Percentiles rank a stretch among this genome's conserved stretches.
Conservation (phyloP, 352 stramenopile species). For the Lagenidium giganteum region DNA sequence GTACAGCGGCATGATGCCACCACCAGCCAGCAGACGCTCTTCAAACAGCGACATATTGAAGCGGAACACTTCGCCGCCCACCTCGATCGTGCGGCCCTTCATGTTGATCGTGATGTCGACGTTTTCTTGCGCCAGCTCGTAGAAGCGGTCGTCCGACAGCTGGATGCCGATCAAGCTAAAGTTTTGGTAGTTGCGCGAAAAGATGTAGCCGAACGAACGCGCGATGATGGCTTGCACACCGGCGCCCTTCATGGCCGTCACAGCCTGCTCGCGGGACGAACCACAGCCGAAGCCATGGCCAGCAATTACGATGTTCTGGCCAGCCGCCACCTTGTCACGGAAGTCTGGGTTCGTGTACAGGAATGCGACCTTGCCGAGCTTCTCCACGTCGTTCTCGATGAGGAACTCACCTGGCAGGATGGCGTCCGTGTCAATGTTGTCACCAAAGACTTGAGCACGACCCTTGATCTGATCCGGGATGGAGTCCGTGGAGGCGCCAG, state of each 20-base stretch:
- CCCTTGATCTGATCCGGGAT: slow-evolving; percentile 56
- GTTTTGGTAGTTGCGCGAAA: slow-evolving; percentile 86
- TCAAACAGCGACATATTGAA: slow-evolving; percentile 88
- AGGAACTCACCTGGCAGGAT: slow-evolving; percentile 79
- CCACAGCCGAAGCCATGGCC: slow-evolving; percentile 81
- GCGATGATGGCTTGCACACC: slow-evolving; percentile 80
- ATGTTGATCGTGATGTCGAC: slow-evolving; percentile 78
- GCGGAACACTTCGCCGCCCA: slow-evolving; percentile 65
- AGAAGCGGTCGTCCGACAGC: slow-evolving; percentile 74
- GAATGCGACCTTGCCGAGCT: slow-evolving; percentile 80
- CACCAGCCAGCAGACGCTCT: slow-evolving; percentile 70
- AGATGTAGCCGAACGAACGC: slow-evolving; percentile 85
- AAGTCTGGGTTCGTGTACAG: slow-evolving; percentile 85
- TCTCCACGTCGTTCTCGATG: slow-evolving; percentile 83
- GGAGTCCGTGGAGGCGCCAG: slow-evolving; percentile 11
- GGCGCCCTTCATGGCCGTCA: slow-evolving; percentile 75
- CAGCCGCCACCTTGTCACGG: slow-evolving; percentile 66
- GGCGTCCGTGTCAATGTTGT: slow-evolving; percentile 88
- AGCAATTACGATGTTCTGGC: slow-evolving; percentile 71
- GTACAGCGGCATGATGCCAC: slow-evolving; percentile 85
- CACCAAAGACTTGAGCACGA: slow-evolving; percentile 76
- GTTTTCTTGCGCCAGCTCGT: slow-evolving; percentile 74
- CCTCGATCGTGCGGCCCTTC: slow-evolving; percentile 74
- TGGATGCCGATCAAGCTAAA: slow-evolving; percentile 81
- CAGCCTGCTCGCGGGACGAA: slow-evolving; percentile 80